Evolutionary conservation across 2,329 filamentous ascomycete species (phyloP).

Genomic region (Claviceps fusiformis): DNA sequence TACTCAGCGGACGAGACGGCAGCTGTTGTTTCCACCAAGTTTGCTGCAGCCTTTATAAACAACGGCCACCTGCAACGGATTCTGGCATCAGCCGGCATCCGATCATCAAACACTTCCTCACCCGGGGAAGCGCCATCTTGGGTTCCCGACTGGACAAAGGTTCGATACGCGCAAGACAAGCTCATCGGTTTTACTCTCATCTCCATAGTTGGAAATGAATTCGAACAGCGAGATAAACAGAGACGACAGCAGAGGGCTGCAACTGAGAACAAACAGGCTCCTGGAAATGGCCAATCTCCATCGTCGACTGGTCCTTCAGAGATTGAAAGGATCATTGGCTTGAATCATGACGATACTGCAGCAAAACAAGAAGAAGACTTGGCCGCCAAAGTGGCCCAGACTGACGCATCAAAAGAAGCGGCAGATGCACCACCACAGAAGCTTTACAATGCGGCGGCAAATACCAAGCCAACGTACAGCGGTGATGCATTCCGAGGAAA

Average conservation of each 20-base stretch:
- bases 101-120: neutral
- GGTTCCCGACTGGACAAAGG: slow-evolving; percentile 7
- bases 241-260: neutral
- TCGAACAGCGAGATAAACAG: neutral
- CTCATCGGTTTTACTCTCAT: slow-evolving; percentile 1
- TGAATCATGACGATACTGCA: neutral
- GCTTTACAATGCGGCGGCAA: slow-evolving; percentile 2
- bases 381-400: neutral
- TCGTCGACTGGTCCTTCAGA: neutral
- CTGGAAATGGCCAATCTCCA: too few relatives aligned
- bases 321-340: too few relatives aligned
- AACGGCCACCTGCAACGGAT: slow-evolving; percentile 2
- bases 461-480: neutral
- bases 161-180: slow-evolving; percentile 2
- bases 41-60: slow-evolving; percentile 4
- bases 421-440: neutral
- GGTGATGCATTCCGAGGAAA: neutral
- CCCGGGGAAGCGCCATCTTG: slow-evolving; percentile 2
- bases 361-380: neutral
- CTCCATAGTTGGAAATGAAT: neutral
- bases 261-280: neutral
- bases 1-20: slow-evolving; percentile 5
- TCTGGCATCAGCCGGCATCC: slow-evolving; percentile 4
- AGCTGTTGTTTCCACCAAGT: slow-evolving; percentile 2
- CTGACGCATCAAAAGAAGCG: neutral